phyloP scores from a whole-genome alignment of 371 early-diverging fungal species.

The Haplosporangium sp. region DNA sequence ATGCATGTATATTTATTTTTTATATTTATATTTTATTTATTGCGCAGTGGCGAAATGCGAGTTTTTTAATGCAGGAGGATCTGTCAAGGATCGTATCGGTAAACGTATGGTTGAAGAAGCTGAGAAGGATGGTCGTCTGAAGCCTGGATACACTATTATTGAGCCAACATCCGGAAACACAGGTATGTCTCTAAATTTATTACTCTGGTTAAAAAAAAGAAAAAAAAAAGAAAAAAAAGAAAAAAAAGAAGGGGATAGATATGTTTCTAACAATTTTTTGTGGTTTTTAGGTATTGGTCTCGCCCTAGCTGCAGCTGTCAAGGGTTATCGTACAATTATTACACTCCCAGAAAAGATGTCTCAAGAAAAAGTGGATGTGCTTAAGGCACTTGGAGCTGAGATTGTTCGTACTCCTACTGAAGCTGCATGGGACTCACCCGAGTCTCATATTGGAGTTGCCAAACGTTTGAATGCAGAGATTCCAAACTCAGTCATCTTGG shows the following conservation, averaged over 20 bases:
- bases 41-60: conserved; percentile 95
- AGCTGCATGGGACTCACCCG: conserved; percentile 97
- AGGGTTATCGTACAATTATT: conserved; percentile 96
- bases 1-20: background rate
- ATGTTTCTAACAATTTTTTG: too few species aligned
- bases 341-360: conserved; percentile 98
- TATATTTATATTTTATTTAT: background rate
- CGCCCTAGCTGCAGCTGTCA: conserved; percentile 86
- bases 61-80: conserved; percentile 98
- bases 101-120: conserved; percentile 96
- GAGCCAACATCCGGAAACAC: conserved; percentile 98
- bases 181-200: conserved; percentile 57
- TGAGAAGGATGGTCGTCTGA: conserved; percentile 89
- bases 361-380: conserved; percentile 96
- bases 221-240: background rate
- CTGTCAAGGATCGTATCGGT: conserved; percentile 97
- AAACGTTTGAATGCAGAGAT: conserved; percentile 92
- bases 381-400: conserved; percentile 97
- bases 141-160: conserved; percentile 93
- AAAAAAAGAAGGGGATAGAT: background rate
- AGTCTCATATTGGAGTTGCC: conserved; percentile 97
- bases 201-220: background rate
- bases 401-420: conserved; percentile 98
- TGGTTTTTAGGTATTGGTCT: conserved; percentile 33
- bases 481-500: conserved; percentile 93